Evolutionary conservation across 1,284 basidiomycete genomes (phyloP).

Genomic region (Apiotrichum gracile): DNA sequence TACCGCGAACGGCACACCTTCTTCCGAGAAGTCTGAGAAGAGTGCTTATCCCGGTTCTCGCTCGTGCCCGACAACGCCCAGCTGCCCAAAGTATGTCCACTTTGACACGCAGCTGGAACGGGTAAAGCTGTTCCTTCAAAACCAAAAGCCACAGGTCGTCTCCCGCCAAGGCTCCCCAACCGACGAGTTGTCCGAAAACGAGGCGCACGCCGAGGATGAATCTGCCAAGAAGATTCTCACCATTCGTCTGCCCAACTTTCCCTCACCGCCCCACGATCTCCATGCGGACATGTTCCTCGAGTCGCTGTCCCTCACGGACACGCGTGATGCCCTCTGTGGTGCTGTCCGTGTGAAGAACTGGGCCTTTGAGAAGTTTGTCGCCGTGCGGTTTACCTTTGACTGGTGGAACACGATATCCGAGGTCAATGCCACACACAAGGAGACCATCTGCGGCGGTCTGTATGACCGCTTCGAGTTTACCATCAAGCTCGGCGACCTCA

Average conservation of each 20-base stretch:
- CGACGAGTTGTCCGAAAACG: slow-evolving; percentile 71
- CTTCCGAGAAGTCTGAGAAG: too few relatives aligned
- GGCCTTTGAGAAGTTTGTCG: slow-evolving; percentile 80
- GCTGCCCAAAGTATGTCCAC: slow-evolving; percentile 73
- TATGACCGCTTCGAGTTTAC: slow-evolving; percentile 59
- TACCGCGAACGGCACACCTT: slow-evolving; percentile 30
- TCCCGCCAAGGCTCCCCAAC: slow-evolving; percentile 84
- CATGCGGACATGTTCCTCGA: slow-evolving; percentile 54
- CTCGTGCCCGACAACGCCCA: slow-evolving; percentile 66
- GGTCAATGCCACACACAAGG: slow-evolving; percentile 71
- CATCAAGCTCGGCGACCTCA: slow-evolving; percentile 52
- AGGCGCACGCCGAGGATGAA: slow-evolving; percentile 57
- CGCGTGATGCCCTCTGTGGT: slow-evolving; percentile 59
- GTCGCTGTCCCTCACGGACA: slow-evolving; percentile 57
- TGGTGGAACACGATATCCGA: slow-evolving; percentile 94
- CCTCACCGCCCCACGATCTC: slow-evolving; percentile 44
- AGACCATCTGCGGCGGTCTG: slow-evolving; percentile 56
- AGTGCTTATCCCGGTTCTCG: slow-evolving; percentile 56
- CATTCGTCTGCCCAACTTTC: slow-evolving; percentile 53
- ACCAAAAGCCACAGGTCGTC: slow-evolving; percentile 89
- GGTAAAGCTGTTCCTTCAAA: slow-evolving; percentile 86
- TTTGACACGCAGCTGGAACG: slow-evolving; percentile 82
- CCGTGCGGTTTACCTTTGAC: slow-evolving; percentile 87
- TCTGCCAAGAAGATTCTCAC: slow-evolving; percentile 38
- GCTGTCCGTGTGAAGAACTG: slow-evolving; percentile 75